phyloP scores from a whole-genome alignment of 2,329 filamentous ascomycete genomes.

The Fusarium piperis region DNA sequence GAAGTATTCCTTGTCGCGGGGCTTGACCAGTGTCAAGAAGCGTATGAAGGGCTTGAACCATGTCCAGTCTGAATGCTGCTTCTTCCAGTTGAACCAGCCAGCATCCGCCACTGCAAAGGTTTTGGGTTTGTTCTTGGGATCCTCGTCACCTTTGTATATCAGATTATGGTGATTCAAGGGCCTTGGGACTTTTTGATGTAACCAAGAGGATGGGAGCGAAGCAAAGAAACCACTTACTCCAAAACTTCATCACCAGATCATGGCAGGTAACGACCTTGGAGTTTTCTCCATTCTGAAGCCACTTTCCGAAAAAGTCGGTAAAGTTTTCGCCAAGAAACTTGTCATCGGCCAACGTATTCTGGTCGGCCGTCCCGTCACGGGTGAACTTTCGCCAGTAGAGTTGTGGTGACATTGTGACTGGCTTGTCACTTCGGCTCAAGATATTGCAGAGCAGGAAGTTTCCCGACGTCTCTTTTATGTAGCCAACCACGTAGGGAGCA shows the following conservation, averaged over 20 bases:
- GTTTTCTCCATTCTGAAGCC: not conserved
- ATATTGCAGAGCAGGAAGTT: not conserved
- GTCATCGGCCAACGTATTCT: not conserved
- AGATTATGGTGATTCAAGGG: not conserved
- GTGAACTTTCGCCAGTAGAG: not conserved
- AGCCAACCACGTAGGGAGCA: not conserved
- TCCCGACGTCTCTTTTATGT: not conserved
- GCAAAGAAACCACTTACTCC: not conserved
- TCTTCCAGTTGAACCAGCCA: not conserved
- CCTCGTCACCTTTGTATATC: not conserved
- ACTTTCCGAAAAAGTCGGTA: not conserved
- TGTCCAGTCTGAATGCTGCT: not conserved
- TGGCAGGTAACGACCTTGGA: not conserved
- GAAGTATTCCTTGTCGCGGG: not conserved
- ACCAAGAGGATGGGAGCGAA: not conserved
- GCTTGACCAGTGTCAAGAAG: not conserved
- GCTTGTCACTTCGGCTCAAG: not conserved
- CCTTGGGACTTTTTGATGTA: not conserved
- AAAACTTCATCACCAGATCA: not conserved
- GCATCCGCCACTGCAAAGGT: not conserved
- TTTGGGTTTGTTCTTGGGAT: not conserved
- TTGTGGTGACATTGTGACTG: not conserved
- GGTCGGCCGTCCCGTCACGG: not conserved
- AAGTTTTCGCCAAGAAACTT: not conserved
- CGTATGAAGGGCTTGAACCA: not conserved